A percentile compares a stretch with the other conserved stretches of the same genome.
phyloP scores from a whole-genome alignment of 352 stramenopile genomes.

The Phytophthora niederhauseri region DNA sequence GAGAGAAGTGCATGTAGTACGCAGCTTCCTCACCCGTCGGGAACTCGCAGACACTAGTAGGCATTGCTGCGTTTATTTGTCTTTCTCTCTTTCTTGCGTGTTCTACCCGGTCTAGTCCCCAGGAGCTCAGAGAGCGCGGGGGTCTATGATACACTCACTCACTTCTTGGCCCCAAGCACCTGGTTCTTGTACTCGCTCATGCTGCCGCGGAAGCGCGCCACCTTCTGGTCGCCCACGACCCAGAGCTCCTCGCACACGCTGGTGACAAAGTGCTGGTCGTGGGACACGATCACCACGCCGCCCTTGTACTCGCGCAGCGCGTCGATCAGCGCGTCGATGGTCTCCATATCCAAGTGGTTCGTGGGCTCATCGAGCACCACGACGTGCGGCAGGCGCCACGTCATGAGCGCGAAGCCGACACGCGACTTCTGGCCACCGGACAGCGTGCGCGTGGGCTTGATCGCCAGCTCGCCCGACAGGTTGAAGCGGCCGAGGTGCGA shows the following conservation, averaged over 20 bases:
- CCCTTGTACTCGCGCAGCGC: slow-evolving; percentile 96
- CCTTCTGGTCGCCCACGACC: slow-evolving; percentile 85
- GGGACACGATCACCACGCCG: slow-evolving; percentile 96
- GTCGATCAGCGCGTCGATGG: slow-evolving; percentile 94
- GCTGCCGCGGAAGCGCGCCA: slow-evolving; percentile 74
- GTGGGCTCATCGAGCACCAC: slow-evolving; percentile 98
- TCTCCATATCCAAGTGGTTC: slow-evolving; percentile 96
- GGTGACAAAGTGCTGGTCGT: slow-evolving; percentile 98
- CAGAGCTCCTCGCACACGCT: slow-evolving; percentile 95
- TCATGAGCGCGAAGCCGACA: slow-evolving; percentile 95
- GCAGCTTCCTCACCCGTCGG: neutral
- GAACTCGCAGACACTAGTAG: neutral
- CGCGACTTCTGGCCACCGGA: slow-evolving; percentile 96
- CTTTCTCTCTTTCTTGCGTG: slow-evolving; percentile 9
- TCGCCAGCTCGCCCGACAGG: slow-evolving; percentile 94
- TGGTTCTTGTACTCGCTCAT: slow-evolving; percentile 87
- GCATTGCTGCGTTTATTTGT: slow-evolving; percentile 12
- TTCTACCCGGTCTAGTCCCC: slow-evolving; percentile 20
- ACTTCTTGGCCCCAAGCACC: slow-evolving; percentile 62
- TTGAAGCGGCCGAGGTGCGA: slow-evolving; percentile 97
- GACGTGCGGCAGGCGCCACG: slow-evolving; percentile 95
- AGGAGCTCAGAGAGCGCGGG: slow-evolving; percentile 18
- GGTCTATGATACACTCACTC: slow-evolving; percentile 35
- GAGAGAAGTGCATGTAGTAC: neutral
- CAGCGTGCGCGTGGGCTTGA: slow-evolving; percentile 95